phyloP scores from a whole-genome alignment of 345 rosid genomes.

The Citropsis articulata region DNA sequence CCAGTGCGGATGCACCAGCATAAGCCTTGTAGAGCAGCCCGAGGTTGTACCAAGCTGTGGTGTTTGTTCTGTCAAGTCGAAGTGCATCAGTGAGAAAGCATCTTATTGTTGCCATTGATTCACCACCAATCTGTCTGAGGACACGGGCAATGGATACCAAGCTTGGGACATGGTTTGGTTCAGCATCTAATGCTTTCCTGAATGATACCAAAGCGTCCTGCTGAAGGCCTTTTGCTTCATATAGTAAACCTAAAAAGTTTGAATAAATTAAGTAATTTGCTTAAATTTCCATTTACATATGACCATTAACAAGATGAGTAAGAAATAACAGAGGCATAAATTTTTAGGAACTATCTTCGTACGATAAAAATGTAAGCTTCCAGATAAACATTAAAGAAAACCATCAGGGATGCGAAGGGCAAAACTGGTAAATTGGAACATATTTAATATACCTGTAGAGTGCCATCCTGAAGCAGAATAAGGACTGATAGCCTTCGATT shows the following conservation, averaged over 20 bases:
- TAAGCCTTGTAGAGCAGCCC: conserved; percentile 51
- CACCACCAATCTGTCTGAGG: conserved; percentile 39
- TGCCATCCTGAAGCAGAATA: conserved; percentile 59
- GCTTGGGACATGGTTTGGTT: conserved; percentile 58
- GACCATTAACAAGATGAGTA: background rate
- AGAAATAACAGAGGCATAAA: background rate
- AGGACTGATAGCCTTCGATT: conserved; percentile 49
- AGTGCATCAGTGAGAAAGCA: conserved; percentile 57
- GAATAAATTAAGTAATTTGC: background rate
- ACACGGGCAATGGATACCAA: conserved; percentile 46
- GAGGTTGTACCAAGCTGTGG: conserved; percentile 62
- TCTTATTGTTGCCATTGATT: conserved; percentile 34
- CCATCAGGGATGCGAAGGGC: background rate
- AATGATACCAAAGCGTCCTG: conserved; percentile 51
- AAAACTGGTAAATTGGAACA: background rate
- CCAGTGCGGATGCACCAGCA: conserved; percentile 26
- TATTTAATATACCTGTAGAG: conserved; percentile 34
- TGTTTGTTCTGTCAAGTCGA: conserved; percentile 46
- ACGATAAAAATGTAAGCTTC: background rate
- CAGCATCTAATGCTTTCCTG: conserved; percentile 47
- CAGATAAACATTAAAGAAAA: background rate
- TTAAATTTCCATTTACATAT: background rate
- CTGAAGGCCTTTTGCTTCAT: conserved; percentile 42
- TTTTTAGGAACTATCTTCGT: background rate
- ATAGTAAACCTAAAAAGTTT: conserved; percentile 35